Base-by-base conservation (phyloP, 306 rosid species). In the Dalbergia cochinchinensis region DNA sequence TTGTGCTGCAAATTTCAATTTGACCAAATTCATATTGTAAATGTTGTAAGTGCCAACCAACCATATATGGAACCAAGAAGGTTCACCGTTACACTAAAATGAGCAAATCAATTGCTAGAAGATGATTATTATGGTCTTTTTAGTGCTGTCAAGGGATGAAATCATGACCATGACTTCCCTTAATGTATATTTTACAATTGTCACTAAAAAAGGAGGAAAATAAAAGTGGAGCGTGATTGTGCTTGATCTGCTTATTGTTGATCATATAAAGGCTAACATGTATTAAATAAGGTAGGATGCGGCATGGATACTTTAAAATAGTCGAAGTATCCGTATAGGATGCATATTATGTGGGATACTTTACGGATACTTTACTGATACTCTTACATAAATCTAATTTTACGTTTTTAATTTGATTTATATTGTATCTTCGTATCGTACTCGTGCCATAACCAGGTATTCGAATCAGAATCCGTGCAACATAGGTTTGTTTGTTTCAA, bases 101-200 rank as follows among this genome's bases (percentile, higher is more conserved):
- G 78, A 74, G 26, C 18, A 73, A 72, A 37, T 48, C n/a, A 39
- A 47, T 22, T 14, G 20, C 73, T 59, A 72, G 67, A 42, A 34
- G 8, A 60, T 53, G 47, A 12, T 73, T 66, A 66, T 47, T 18
- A n/a, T 34, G 50, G 50, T 72, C 60, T 61, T 53, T 73, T 73
- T 65, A 4, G 10, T 54, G 42, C 61, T 80, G 60, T 37, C 37
- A 65, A 53, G 74, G 22, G 68, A 72, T 72, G 73, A 51, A 14
- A 51, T 22, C 65, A 63, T 67, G 57, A 54, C 67, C 41, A 41
- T 11, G 48, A 66, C 31, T 53, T 77, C 50, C 48, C 64, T 65
- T 55, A 0, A 69, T 82, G 58, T 69, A 45, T 15, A 77, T 45
- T 34, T 53, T 69, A 77, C 79, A 77, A 70, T 77, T 66, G 31